These are phyloP conservation scores for Fusarium keratoplasticum DNA, from an alignment of 2,329 filamentous ascomycete genomes.

Conservation along the genomic window DNA sequence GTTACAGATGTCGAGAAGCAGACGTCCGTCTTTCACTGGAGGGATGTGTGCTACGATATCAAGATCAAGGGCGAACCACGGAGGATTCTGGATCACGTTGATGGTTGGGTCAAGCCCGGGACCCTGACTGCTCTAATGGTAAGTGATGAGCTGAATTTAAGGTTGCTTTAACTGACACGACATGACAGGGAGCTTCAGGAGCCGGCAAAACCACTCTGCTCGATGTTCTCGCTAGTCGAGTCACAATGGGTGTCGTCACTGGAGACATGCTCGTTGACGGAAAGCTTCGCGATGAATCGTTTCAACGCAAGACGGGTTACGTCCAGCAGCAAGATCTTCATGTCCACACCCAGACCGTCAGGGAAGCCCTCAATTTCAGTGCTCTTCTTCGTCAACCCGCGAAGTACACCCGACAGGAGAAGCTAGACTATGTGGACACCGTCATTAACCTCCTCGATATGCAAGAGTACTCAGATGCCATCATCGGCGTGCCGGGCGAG, in stretches of 20 bases:
- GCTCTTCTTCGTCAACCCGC: constrained; percentile 83
- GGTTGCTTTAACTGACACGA: constrained; percentile 79
- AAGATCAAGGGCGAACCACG: constrained; percentile 72
- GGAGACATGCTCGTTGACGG: constrained; percentile 78
- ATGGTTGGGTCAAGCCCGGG: constrained; percentile 80
- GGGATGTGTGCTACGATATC: constrained; percentile 78
- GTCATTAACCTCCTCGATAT: constrained; percentile 73
- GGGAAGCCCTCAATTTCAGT: constrained; percentile 85
- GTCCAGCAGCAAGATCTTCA: constrained; percentile 91
- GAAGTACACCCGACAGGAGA: constrained; percentile 74
- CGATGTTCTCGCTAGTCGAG: constrained; percentile 83
- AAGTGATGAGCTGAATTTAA: constrained; percentile 75
- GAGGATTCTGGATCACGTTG: constrained; percentile 75
- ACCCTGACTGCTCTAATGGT: constrained; percentile 80
- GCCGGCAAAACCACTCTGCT: constrained; percentile 90
- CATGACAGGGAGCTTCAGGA: constrained; percentile 78
- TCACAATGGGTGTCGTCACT: constrained; percentile 85
- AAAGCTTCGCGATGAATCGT: constrained; percentile 76
- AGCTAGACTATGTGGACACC: constrained; percentile 84
- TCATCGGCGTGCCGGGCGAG: constrained; percentile 69
- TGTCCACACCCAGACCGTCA: constrained; percentile 81
- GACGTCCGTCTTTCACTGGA: constrained; percentile 72
- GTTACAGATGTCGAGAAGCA: constrained; percentile 35
- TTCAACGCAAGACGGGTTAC: constrained; percentile 89
- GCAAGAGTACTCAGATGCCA: constrained; percentile 71